Base-by-base conservation (phyloP, 1,284 basidiomycete genomes). In the Cryptococcus amylolentus region DNA sequence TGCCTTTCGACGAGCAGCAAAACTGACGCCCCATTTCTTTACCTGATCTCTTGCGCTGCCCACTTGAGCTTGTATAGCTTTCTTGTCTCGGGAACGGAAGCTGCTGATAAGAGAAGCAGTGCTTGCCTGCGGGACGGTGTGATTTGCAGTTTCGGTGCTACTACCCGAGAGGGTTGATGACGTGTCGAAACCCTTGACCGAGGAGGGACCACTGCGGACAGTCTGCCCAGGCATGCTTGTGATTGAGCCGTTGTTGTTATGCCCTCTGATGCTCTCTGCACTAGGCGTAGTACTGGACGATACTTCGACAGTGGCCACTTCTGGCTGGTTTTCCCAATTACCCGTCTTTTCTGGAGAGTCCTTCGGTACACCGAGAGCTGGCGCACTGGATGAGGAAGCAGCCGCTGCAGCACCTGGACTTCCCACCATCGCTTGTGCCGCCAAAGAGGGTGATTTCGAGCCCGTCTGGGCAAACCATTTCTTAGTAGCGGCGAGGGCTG, bases 11-110 rank as follows among this genome's bases (percentile, higher is more conserved):
- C 78, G 77, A 7, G 76, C 75, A 5, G 75, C 71, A 68, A 77
- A 92, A 62, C 85, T 89, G 18, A 85, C 86, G 20, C 90, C 86
- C 89, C 90, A 93, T 72, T 92, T 92, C 54, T 86, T 85, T 80
- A 93, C 86, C 13, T 86, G 82, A 71, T 93, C 91, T 72, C 87
- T 88, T 4, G 90, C 90, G 37, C 75, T 71, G 16, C 61, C 71
- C 45, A 78, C 77, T 42, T 77, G 85, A 65, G 86, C 86, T 66
- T 84, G 85, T 23, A 92, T 77, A 2, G 88, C 88, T 71, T 91
- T 86, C 70, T 91, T 92, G 73, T 93, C 90, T 14, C 83, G 83
- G 0, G 86, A 83, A 43, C 86, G 86, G 23, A 88, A 84, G 1
- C 72, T 70, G 8, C 67, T 64, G 44, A 81, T 82, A 23, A 81